Percentiles rank a stretch among this genome's conserved stretches.
phyloP scores from a whole-genome alignment of 805 yeast species.

The Ogataea trehalophila region DNA sequence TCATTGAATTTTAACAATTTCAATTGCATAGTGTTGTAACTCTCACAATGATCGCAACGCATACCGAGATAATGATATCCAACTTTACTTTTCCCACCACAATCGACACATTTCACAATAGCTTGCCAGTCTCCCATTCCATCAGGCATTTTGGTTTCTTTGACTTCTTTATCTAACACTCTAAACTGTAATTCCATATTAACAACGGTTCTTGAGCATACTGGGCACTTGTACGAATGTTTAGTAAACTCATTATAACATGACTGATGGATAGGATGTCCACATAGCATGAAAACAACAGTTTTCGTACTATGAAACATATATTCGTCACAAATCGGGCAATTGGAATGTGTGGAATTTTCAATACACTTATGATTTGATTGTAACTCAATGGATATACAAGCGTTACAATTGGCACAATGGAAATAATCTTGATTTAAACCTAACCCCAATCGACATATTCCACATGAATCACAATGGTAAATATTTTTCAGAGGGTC shows the following conservation, averaged over 20 bases:
- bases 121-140: slow-evolving; percentile 77
- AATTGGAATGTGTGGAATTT: slow-evolving; percentile 82
- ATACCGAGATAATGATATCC: slow-evolving; percentile 81
- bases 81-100: slow-evolving; percentile 74
- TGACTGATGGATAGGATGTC: slow-evolving; percentile 85
- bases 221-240: slow-evolving; percentile 86
- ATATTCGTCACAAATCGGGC: slow-evolving; percentile 90
- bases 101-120: slow-evolving; percentile 77
- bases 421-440: slow-evolving; percentile 87
- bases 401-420: slow-evolving; percentile 84
- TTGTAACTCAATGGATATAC: slow-evolving; percentile 74
- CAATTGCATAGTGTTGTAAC: slow-evolving; percentile 80
- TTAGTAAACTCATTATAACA: slow-evolving; percentile 81
- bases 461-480: slow-evolving; percentile 91
- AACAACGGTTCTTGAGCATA: slow-evolving; percentile 77
- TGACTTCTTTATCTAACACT: slow-evolving; percentile 78
- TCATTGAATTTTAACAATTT: slow-evolving; percentile 63
- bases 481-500: slow-evolving; percentile 75
- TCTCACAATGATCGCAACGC: slow-evolving; percentile 79
- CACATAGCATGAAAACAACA: slow-evolving; percentile 90
- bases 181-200: slow-evolving; percentile 89
- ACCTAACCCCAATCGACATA: slow-evolving; percentile 87
- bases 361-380: slow-evolving; percentile 80
- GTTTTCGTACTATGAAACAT: slow-evolving; percentile 78
- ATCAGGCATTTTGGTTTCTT: slow-evolving; percentile 69